Base-by-base conservation (phyloP, 2,329 filamentous ascomycete species). In the Paramyrothecium sp. region DNA sequence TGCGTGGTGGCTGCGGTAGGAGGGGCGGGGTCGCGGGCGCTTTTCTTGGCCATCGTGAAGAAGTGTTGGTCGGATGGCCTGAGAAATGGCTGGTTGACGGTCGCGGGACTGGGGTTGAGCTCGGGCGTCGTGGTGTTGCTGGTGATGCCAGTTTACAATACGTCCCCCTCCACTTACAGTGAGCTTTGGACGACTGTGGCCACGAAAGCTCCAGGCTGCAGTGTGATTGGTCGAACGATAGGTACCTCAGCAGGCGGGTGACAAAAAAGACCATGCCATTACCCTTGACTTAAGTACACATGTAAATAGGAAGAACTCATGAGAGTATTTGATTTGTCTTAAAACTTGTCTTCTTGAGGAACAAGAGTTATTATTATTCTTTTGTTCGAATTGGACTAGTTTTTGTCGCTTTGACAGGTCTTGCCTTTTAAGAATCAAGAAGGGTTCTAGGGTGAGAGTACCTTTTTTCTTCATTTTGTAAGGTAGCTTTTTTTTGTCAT, bases 41-140 rank as follows among this genome's bases (percentile, higher is more conserved):
- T 75, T 63, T 78, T 80, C 73, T 83, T 85, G 49, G 81, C 78
- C 52, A 81, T 77, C 82, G 84, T 81, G 65, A 53, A 65, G 60
- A 44, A 23, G 38, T 53, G 57, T 50, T 59, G 34, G 55, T 54
- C 51, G 10, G 47, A 38, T 54, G 51, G 34, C 51, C 38, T 54
- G 46, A 26, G 23, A 46, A 55, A 53, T 46, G 51, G 44, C 48
- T 56, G 54, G 57, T 26, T 41, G 50, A 54, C 26, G 50, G 26
- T 49, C 41, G 56, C 26, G 26, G 10, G 26, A 30, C 26, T 30
- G 26, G 26, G 26, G 26, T 30, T 30, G 26, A 30, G 26, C 26
- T 30, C 26, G 26, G 26, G 26, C 22, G 54, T 44, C 38, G 38
- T 44, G 13, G 5, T 17, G 38, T 5, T 44, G 38, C 38, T 44